Conservation (phyloP, 371 early-diverging fungal species). For the Apophysomyces variabilis region DNA sequence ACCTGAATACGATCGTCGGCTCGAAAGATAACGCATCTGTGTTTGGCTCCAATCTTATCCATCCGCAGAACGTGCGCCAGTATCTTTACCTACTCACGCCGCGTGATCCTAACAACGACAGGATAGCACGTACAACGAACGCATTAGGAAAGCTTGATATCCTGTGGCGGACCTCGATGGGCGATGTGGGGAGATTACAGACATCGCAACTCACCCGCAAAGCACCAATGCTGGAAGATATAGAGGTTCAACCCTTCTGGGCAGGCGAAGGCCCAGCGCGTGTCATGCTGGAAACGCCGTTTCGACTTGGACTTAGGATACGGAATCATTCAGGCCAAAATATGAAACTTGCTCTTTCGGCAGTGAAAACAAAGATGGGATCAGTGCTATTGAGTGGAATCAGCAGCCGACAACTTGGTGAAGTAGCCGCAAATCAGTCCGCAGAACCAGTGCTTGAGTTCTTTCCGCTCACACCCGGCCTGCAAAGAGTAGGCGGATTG, state of each 20-base stretch:
- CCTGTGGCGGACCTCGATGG: conserved; percentile 87
- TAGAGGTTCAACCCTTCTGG: conserved; percentile 71
- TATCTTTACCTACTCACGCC: conserved; percentile 88
- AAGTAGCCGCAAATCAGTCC: conserved; percentile 61
- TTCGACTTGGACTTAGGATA: conserved; percentile 62
- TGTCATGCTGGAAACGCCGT: conserved; percentile 67
- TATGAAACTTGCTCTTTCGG: conserved; percentile 69
- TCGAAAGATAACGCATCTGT: conserved; percentile 33
- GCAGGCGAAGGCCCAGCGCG: conserved; percentile 27
- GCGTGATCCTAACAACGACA: conserved; percentile 56
- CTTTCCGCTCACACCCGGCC: conserved; percentile 83
- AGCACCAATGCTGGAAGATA: conserved; percentile 74
- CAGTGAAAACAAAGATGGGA: conserved; percentile 81
- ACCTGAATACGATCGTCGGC: conserved; percentile 61
- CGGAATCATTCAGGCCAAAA: conserved; percentile 62
- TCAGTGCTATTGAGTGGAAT: conserved; percentile 81
- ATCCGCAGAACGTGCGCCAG: conserved; percentile 85
- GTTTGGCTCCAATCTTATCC: conserved; percentile 67
- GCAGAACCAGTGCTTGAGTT: conserved; percentile 76
- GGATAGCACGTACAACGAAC: conserved; percentile 73
- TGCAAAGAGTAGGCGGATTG: conserved; percentile 86
- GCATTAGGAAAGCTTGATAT: conserved; percentile 94
- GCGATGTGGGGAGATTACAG: conserved; percentile 89
- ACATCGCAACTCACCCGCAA: conserved; percentile 93
- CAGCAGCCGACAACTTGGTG: conserved; percentile 67